Evolutionary conservation across 169 alveolate species (phyloP).

Genomic region (Babesia ovata): DNA sequence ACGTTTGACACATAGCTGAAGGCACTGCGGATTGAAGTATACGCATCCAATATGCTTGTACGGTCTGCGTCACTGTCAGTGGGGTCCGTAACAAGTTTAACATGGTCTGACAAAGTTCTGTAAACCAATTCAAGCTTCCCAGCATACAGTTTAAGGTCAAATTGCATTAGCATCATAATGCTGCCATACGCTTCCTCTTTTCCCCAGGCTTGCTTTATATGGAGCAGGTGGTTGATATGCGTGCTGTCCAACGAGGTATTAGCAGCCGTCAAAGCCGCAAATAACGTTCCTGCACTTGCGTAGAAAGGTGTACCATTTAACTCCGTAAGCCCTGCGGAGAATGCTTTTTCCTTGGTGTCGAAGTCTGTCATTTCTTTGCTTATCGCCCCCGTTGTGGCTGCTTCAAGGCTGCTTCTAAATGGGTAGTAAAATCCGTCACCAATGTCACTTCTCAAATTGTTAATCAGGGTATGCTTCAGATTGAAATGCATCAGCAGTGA

Average conservation of each 20-base stretch:
- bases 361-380: background rate
- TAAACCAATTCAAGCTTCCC: background rate
- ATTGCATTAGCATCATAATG: background rate
- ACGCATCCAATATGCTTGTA: background rate
- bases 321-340: background rate
- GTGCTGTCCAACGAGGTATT: background rate
- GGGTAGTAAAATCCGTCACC: slow-evolving; percentile 1
- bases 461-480: background rate
- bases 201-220: slow-evolving; percentile 2
- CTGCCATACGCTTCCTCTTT: background rate
- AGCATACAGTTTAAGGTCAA: background rate
- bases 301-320: background rate
- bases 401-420: background rate
- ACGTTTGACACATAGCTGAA: background rate
- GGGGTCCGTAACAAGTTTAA: background rate
- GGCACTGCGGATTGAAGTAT: background rate
- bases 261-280: background rate
- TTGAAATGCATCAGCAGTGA: background rate
- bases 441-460: slow-evolving; percentile 9
- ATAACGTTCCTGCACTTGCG: background rate
- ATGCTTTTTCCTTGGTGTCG: background rate
- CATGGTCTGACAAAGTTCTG: background rate
- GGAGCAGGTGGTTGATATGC: background rate
- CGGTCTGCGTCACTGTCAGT: background rate
- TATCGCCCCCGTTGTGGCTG: background rate